Percentiles rank a stretch among this genome's conserved stretches.
Conservation (phyloP, 805 yeast genomes). For the Teunomyces tritomae region DNA sequence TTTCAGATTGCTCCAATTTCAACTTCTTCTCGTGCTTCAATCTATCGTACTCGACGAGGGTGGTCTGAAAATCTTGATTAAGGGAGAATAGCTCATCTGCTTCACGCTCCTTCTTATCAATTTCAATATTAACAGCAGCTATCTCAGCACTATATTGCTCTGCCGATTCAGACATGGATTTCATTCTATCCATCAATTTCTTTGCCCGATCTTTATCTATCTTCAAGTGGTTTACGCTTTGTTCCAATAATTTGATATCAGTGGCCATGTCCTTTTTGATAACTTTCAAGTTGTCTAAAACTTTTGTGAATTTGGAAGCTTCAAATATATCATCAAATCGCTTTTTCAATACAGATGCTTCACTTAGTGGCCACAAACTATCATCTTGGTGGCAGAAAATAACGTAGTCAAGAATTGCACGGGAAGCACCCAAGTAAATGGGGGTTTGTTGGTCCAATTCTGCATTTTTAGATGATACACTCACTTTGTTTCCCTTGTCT, state of each 20-base stretch:
- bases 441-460: slow-evolving; percentile 82
- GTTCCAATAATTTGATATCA: slow-evolving; percentile 74
- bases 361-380: slow-evolving; percentile 92
- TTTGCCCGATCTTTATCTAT: slow-evolving; percentile 73
- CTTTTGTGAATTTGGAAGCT: slow-evolving; percentile 89
- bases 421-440: slow-evolving; percentile 78
- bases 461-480: slow-evolving; percentile 75
- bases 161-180: slow-evolving; percentile 42
- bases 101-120: slow-evolving; percentile 53
- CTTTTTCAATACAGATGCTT: slow-evolving; percentile 84
- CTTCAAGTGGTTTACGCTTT: slow-evolving; percentile 73
- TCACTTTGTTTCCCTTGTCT: slow-evolving; percentile 62
- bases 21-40: slow-evolving; percentile 47
- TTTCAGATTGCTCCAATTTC: slow-evolving; percentile 47
- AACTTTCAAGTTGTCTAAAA: slow-evolving; percentile 71
- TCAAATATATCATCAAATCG: slow-evolving; percentile 96
- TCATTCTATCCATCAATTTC: slow-evolving; percentile 49
- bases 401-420: slow-evolving; percentile 85
- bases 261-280: slow-evolving; percentile 74
- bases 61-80: slow-evolving; percentile 78
- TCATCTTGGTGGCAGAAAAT: slow-evolving; percentile 98
- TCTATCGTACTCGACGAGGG: slow-evolving; percentile 60
- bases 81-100: slow-evolving; percentile 64
- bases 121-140: slow-evolving; percentile 44
- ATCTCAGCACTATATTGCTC: slow-evolving; percentile 47